These are phyloP conservation scores for Lobosporangium transversale DNA, from an alignment of 192 early-diverging fungal species.

Conservation along the genomic window DNA sequence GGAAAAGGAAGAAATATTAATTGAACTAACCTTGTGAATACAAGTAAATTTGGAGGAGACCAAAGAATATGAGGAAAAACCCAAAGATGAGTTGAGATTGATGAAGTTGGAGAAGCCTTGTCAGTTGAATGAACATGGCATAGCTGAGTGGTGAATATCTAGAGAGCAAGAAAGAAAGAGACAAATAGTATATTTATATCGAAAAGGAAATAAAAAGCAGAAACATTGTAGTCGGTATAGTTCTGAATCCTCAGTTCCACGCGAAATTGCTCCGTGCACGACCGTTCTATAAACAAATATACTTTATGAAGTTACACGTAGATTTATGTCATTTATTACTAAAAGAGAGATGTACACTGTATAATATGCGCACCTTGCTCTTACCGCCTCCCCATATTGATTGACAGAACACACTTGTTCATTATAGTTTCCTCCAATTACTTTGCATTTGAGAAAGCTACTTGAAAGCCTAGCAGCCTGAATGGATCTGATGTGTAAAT, in stretches of 20 bases:
- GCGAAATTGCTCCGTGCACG: not conserved
- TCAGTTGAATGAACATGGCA: not conserved
- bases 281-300: no score
- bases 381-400: no score
- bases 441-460: no score
- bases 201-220: not conserved
- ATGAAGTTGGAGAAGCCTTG: not conserved
- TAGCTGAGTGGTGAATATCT: not conserved
- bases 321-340: no score
- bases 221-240: not conserved
- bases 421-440: no score
- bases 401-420: no score
- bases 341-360: no score
- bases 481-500: no score
- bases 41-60: conserved; percentile 16
- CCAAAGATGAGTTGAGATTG: not conserved
- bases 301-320: no score
- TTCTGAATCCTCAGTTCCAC: not conserved
- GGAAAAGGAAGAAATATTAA: not conserved
- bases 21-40: conserved; percentile 1
- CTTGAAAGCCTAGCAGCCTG: no score
- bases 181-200: not conserved
- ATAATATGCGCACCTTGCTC: no score
- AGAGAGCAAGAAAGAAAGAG: not conserved
- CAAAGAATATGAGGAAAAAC: not conserved